Base-by-base conservation (phyloP, 768 basidiomycete genomes). In the Pisolithus tinctorius region DNA sequence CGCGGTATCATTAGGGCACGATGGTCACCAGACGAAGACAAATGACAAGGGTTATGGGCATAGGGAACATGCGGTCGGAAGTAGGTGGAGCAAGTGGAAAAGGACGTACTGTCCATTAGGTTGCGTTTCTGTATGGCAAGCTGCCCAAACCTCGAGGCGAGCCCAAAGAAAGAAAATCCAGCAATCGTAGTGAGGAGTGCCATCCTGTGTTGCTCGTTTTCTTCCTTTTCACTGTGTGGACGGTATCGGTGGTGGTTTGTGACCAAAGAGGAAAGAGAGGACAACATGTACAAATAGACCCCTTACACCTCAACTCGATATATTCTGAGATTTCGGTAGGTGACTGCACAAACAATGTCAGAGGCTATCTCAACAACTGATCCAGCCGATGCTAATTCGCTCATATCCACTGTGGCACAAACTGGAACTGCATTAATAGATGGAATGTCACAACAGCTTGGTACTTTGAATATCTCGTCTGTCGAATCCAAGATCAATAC, bases 131-230 rank as follows among this genome's bases (percentile, higher is more conserved):
- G 86, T 61, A 96, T 86, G 49, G 85, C 86, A 23, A 96, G 82
- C 70, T 94, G 92, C 60, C 88, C 90, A 54, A 92, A 74, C 53
- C 93, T 79, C 17, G 85, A 83, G 20, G 84, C 83, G 52, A 96
- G 84, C 40, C 93, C 93, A 63, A 92, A 85, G 51, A 78, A 68
- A 3, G 88, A 86, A 69, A 89, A 89, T 39, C 88, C 88, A 63
- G 89, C 66, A 55, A 91, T 69, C 63, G 80, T 88, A 46, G 80
- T 71, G 50, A 86, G 71, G 62, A 89, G 70, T 39, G 85, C 64
- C 83, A 88, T 88, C 50, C 49, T 57, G 49, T 50, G 38, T 47
- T 47, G 17, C n/a, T 41, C 31, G 17, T 16, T 38, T 6, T 26
- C 38, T 9, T 45, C 8, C 34, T 38, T 31, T n/a, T 37, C 6